Base-by-base conservation (phyloP, 73 alveolate species). In the Paramecium pentaurelia region DNA sequence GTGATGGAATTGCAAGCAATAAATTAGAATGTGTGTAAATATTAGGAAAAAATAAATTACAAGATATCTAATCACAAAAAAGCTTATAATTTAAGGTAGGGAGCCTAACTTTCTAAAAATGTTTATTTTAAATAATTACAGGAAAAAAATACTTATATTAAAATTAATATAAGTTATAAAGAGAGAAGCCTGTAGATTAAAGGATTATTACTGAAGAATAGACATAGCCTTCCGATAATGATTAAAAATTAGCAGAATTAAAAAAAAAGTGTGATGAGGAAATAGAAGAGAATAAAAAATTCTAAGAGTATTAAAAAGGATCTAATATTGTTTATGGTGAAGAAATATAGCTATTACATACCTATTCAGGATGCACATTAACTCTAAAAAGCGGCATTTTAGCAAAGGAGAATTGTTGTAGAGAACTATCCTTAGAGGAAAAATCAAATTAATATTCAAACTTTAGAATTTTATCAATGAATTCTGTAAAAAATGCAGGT, bases 1-100 rank as follows among this genome's bases (percentile, higher is more conserved):
- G 93, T 22, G 93, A 86, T 58, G 93, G 93, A 86, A 86, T 86
- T 54, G 93, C 93, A 27, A 54, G 87, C 60, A 86, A 86, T 58
- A 86, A 86, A 86, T 58, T 86, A 59, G 93, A 86, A 44, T 86
- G 93, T 58, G 58, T 86, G 10, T 12, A 86, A n/a, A 12, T 54
- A 9, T 58, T 86, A 38, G 64, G 60, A 18, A 54, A 54, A 86
- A 86, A 86, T 86, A 20, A 83, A 83, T 30, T 83, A 6, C 2
- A 37, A 44, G 77, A 49, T 14, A 14, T 38, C 49, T 40, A 45
- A 80, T 42, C 75, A 10, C 12, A 36, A n/a, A 49, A 80, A 20
- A 80, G 73, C 30, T 12, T 45, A 11, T 27, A 49, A 2, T 36
- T 22, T 6, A 80, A 80, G 22, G 91, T 47, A 9, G 91, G 77